phyloP scores from a whole-genome alignment of 495 filamentous ascomycete genomes.

The Clavariopsis aquatica region DNA sequence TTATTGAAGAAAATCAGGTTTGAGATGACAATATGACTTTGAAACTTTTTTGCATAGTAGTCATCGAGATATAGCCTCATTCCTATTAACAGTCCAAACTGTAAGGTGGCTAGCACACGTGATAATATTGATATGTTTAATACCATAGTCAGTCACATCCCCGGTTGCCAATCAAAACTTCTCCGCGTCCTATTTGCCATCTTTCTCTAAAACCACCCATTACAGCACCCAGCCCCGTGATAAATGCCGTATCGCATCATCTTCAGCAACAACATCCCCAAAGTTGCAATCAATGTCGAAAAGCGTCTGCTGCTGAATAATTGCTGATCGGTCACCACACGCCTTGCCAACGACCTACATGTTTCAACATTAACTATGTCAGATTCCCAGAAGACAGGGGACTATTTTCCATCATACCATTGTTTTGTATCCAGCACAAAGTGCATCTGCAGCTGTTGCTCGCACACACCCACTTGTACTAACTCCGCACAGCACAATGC shows the following conservation, averaged over 20 bases:
- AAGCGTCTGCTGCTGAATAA: neutral
- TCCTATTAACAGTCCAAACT: too few species aligned
- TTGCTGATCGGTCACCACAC: neutral
- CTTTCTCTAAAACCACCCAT: neutral
- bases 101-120: too few species aligned
- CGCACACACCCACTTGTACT: neutral
- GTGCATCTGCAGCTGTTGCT: conserved; percentile 1
- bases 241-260: neutral
- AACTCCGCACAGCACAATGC: neutral
- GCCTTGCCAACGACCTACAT: conserved; percentile 1
- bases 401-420: neutral
- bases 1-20: too few species aligned
- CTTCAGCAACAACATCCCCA: neutral
- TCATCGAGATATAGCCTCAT: too few species aligned
- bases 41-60: too few species aligned
- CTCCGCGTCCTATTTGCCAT: neutral
- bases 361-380: neutral
- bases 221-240: neutral
- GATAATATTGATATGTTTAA: too few species aligned
- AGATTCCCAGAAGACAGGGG: neutral
- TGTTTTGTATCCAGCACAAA: neutral
- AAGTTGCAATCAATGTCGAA: neutral
- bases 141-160: too few species aligned
- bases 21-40: too few species aligned
- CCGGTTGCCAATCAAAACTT: too few species aligned